Evolutionary conservation across 805 yeast species (phyloP).

Genomic region (Metschnikowia orientalis): DNA sequence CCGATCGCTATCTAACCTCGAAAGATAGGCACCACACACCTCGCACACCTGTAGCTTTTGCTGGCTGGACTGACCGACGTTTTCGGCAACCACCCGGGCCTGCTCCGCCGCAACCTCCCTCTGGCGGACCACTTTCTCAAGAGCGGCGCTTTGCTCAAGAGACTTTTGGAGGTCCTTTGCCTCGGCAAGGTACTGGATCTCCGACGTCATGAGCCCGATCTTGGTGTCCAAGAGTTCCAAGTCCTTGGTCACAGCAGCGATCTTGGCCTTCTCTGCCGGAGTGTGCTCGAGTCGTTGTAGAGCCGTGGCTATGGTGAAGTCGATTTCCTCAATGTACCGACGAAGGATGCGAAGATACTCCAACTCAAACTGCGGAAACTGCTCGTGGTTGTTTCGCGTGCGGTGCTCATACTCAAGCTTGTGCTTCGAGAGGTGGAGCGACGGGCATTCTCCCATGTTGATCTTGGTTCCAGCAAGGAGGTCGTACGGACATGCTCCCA

Average conservation of each 20-base stretch:
- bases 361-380: constrained; percentile 47
- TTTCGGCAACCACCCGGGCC: constrained; percentile 60
- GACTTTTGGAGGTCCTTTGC: constrained; percentile 50
- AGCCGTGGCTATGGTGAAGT: constrained; percentile 59
- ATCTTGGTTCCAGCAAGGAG: constrained; percentile 77
- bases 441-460: constrained; percentile 76
- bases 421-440: constrained; percentile 68
- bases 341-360: constrained; percentile 49
- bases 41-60: constrained; percentile 89
- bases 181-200: constrained; percentile 49
- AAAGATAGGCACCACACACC: constrained; percentile 83
- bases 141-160: constrained; percentile 37
- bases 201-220: constrained; percentile 65
- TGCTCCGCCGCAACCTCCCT: constrained; percentile 52
- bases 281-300: constrained; percentile 65
- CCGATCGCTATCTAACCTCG: constrained; percentile 81
- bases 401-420: constrained; percentile 62
- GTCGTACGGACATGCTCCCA: constrained; percentile 84
- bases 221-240: constrained; percentile 58
- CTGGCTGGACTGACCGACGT: constrained; percentile 78
- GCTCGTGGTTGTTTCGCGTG: constrained; percentile 36
- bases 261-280: constrained; percentile 63
- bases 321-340: constrained; percentile 60
- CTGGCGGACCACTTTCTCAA: constrained; percentile 43
- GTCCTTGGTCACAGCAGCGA: constrained; percentile 50